Base-by-base conservation (phyloP, 345 rosid genomes). In the Pelargonium nanum region DNA sequence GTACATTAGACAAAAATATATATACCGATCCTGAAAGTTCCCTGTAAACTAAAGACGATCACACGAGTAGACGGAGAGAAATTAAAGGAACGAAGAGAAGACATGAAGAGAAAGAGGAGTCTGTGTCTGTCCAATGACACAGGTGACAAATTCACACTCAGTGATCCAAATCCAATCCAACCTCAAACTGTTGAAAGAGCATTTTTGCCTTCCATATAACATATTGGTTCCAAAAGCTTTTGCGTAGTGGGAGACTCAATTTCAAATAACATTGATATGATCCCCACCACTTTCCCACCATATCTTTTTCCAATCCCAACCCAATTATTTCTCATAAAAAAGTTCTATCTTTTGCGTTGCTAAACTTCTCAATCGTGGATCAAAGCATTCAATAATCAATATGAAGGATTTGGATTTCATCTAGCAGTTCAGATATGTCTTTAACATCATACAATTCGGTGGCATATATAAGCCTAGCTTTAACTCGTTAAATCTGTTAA, bases 71-170 rank as follows among this genome's bases (percentile, higher is more conserved):
- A n/a, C n/a, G 16, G 13, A 50, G 20, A 22, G 4, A 51, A 22
- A 23, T 21, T 26, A 19, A 21, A 17, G 59, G 54, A 58, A 61
- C 75, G 65, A 55, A 58, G 67, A 24, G 19, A 20, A 66, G 81
- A 81, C 81, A 81, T 22, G 86, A 81, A 76, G 76, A 66, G 80
- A 81, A 77, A 78, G 72, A 24, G n/a, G 12, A 53, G 80, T 84
- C 83, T 55, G 53, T 5, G 26, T 76, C 65, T 81, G 85, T 80
- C 80, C 73, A 40, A 81, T 73, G 78, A 75, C 64, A 60, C 64
- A 70, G 78, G 76, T 84, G 85, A 81, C 82, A 53, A 60, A n/a
- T 23, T n/a, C 68, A n/a, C 62, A 59, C 30, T 65, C 61, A 44
- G 55, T 10, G n/a, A n/a, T n/a, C n/a, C n/a, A n/a, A n/a, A n/a